A percentile compares a stretch with the other conserved stretches of the same genome.
Evolutionary conservation across 768 basidiomycete species (phyloP).

Genomic region (Russula virescens): DNA sequence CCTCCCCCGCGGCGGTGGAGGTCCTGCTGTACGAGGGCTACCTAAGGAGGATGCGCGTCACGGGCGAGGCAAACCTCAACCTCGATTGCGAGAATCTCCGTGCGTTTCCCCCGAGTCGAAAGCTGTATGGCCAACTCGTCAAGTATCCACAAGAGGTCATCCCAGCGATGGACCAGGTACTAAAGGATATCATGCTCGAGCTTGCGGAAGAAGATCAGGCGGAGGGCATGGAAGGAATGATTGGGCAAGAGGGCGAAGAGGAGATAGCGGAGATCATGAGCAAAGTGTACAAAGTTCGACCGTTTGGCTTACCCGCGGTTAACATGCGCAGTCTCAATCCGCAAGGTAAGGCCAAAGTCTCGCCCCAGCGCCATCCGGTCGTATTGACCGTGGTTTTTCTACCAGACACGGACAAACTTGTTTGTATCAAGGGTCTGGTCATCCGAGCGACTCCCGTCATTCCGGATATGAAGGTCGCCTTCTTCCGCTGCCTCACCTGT

Average conservation of each 20-base stretch:
- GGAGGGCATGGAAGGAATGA: constrained; percentile 67
- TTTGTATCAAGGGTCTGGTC: constrained; percentile 92
- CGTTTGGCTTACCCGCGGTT: constrained; percentile 74
- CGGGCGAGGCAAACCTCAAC: constrained; percentile 90
- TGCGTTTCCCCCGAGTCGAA: constrained; percentile 79
- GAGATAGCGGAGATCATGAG: constrained; percentile 87
- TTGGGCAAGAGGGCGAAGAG: constrained; percentile 67
- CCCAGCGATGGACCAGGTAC: constrained; percentile 93
- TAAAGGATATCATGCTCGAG: constrained; percentile 91
- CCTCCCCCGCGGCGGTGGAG: constrained; percentile 63
- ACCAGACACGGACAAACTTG: constrained; percentile 95
- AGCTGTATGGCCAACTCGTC: constrained; percentile 74
- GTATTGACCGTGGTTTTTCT: background rate
- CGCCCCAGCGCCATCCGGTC: background rate
- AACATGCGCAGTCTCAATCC: constrained; percentile 98
- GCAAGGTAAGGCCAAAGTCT: constrained; percentile 48
- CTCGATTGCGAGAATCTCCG: constrained; percentile 82
- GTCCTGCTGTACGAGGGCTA: constrained; percentile 72
- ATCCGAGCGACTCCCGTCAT: constrained; percentile 97
- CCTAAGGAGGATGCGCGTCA: constrained; percentile 79
- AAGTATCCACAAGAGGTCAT: constrained; percentile 98
- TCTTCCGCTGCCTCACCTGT: constrained; percentile 95
- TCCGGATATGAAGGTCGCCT: constrained; percentile 98
- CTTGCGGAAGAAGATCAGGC: constrained; percentile 76
- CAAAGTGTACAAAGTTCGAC: constrained; percentile 88